These are phyloP conservation scores for Tuber borchii DNA, from an alignment of 495 filamentous ascomycete species.

Conservation along the genomic window DNA sequence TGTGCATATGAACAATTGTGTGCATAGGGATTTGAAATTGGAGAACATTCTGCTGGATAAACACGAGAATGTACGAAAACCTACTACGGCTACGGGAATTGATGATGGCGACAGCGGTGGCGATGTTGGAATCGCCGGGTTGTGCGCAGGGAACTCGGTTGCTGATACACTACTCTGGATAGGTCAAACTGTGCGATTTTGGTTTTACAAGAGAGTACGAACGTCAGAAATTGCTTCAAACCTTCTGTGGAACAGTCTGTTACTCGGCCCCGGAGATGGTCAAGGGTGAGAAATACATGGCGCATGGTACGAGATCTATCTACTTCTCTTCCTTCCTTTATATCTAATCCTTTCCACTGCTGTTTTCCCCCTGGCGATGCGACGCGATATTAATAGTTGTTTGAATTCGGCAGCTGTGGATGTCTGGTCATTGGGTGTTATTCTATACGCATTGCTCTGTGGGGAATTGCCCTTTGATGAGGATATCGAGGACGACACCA, in stretches of 20 bases:
- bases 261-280: conserved; percentile 98
- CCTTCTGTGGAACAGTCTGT: conserved; percentile 94
- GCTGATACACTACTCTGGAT: conserved; percentile 12
- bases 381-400: conserved; percentile 27
- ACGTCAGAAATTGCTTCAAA: conserved; percentile 89
- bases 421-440: conserved; percentile 95
- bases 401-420: conserved; percentile 55
- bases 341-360: neutral
- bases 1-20: conserved; percentile 90
- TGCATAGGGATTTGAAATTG: conserved; percentile 92
- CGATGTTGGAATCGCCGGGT: neutral
- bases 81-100: neutral
- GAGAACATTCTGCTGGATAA: conserved; percentile 98
- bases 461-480: conserved; percentile 96
- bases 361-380: neutral
- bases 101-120: neutral
- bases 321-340: conserved; percentile 16
- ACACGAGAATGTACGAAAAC: conserved; percentile 60
- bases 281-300: conserved; percentile 84
- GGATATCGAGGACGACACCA: conserved; percentile 79
- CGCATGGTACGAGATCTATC: conserved; percentile 41
- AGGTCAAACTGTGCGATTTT: conserved; percentile 96
- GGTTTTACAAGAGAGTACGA: conserved; percentile 97
- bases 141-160: neutral
- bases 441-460: conserved; percentile 83